Base-by-base conservation (phyloP, 208 protist genomes). In the Crithidia fasciculata region DNA sequence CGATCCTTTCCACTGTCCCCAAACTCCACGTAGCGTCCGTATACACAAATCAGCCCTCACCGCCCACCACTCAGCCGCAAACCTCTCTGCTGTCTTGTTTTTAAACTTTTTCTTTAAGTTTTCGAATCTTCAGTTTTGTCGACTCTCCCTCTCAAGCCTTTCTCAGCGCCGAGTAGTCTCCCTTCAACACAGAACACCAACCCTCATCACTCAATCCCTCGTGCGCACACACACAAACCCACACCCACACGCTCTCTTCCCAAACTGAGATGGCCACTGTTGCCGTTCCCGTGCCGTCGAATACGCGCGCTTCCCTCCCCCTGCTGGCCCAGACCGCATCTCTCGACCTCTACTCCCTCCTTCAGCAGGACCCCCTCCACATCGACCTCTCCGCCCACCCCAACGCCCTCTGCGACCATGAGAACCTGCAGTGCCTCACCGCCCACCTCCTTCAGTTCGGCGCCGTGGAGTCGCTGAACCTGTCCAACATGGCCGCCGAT, bases 401-500 rank as follows among this genome's bases (percentile, higher is more conserved):
- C 2, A 69, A 63, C 45, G 71, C 74, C 8, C 62, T 82, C 3
- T 62, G 18, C 8, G 75, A 71, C n/a, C 72, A 74, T 37, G 63
- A 74, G n/a, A 80, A 77, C 60, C 71, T 78, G 57, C 53, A 78
- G 15, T 69, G 64, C 47, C 57, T 86, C 28, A 75, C 63, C 13
- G 62, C 78, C 3, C 78, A 87, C 60, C 68, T 87, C 6, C 58
- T 82, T 10, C 72, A 81, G 44, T 77, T 78, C 39, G 74, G 65
- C 37, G 72, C 58, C 13, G 74, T 68, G 41, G 80, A 78, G 58
- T 62, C 64, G 8, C 63, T 78, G 13, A 72, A 78, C 65, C 37
- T 78, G 18, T 2, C 63, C 7, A 54, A 62, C 50, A 67, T 60
- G 72, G 36, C 18, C 0, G 72, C 58, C 18, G 57, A 18, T 8